Base-by-base conservation (phyloP, 495 filamentous ascomycete species). In the Penicillium parvum region DNA sequence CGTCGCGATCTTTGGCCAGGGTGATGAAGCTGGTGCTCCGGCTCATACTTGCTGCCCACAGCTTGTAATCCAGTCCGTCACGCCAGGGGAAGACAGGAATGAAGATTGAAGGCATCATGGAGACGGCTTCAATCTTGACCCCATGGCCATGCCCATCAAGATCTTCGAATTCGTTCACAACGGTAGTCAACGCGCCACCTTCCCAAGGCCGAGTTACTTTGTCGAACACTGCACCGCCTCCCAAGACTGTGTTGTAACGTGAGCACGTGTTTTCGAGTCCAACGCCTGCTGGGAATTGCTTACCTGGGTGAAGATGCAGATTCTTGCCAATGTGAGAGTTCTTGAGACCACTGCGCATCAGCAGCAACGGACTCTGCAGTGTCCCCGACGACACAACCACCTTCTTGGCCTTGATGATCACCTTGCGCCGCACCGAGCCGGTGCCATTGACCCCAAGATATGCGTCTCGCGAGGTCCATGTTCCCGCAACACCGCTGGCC, bases 261-360 rank as follows among this genome's bases (percentile, higher is more conserved):
- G 7, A 58, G 51, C 42, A 12, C 21, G 4, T n/a, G 5, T 10
- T 5, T 29, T n/a, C 11, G 1, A 40, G 26, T n/a, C 4, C 11
- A 12, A 15, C 11, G 11, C 28, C 5, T 8, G 6, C 26, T 12
- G 5, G 19, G 12, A n/a, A 12, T 3, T 9, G 45, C 63, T 50
- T 61, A 73, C 69, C 68, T 3, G 90, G 90, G 49, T 97, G 90
- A 5, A 91, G 58, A 51, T 94, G 66, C 4, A 97, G 80, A 53
- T 95, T 84, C 12, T 74, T 78, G n/a, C 90, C 90, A 48, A 97
- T 85, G 32, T 95, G 84, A 3, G 68, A 69, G 45, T 95, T 95
- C 66, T 83, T 75, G 17, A 74, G 50, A 16, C 88, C 86, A 43
- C 86, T 90, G 20, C 82, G 84, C 49, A 81, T 64, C 28, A 96